Evolutionary conservation across 495 filamentous ascomycete genomes (phyloP), one percentile per base, ranked within the genome.

Genomic region (Achaetomiella virescens): DNA sequence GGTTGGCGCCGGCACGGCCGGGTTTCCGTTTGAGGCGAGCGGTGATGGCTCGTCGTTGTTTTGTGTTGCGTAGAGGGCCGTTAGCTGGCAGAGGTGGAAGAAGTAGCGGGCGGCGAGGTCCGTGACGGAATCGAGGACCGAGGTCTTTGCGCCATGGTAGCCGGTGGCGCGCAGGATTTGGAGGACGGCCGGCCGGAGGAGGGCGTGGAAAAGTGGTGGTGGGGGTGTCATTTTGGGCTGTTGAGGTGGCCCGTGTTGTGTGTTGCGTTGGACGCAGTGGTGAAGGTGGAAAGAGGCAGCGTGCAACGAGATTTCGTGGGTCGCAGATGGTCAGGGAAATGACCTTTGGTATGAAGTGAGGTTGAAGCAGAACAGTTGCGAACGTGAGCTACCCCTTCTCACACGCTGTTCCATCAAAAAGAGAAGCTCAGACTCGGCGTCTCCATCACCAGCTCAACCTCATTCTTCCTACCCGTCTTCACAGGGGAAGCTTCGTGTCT

Each of bases 121-220:
- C 18, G 86, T 81, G 10, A 95, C 60, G 14, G 87, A 80, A 70
- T 96, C 91, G 15, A 95, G 72, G 17, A 91, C 89, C 0, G 85
- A 84, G 5, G 86, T 82, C 25, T 81, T 80, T 3, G 88, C 85
- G 7, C 82, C 71, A 61, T 91, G 85, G 70, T 90, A 95, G 72
- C 91, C 91, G 31, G 87, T 80, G 29, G 90, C 89, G 62, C 91
- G 88, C 31, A 96, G 81, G 64, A 93, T 91, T 60, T 93, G 88
- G 52, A 95, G 81, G 53, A 95, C 79, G 29, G 83, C 82, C 2
- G 90, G 91, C 21, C 88, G 85, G 22, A 95, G 80, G 61, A 95
- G 84, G 33, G 89, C 80, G 68, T 84, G 83, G 72, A 87, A 84
- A 50, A 91, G 80, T 49, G 72, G 56, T 35, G 66, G 66, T 14